Conservation (phyloP, 345 rosid genomes). For the Populus tremula region DNA sequence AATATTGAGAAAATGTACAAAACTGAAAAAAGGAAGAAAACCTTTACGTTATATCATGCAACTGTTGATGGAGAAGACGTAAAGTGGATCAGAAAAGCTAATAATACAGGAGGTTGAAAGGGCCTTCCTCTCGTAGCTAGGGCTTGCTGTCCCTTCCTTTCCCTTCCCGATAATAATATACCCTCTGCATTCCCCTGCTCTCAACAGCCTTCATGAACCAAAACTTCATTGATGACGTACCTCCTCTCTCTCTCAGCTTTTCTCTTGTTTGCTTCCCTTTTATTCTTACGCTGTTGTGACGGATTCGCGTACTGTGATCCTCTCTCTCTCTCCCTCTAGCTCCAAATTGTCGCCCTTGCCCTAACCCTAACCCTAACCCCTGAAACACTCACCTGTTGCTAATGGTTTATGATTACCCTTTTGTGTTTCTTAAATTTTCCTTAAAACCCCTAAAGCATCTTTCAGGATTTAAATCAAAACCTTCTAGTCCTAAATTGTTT, state of each 20-base stretch:
- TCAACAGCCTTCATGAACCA: not conserved
- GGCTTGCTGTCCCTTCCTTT: not conserved
- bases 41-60: conserved; percentile 23
- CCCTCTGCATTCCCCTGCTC: not conserved
- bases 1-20: not conserved
- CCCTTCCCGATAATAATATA: not conserved
- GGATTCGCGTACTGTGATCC: conserved; percentile 15
- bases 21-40: not conserved
- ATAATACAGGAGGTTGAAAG: not conserved
- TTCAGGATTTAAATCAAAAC: too few species aligned
- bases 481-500: too few species aligned
- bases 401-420: too few species aligned
- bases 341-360: not conserved
- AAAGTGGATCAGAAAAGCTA: conserved; percentile 15
- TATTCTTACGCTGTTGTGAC: conserved; percentile 29
- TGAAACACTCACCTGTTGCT: too few species aligned
- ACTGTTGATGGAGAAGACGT: conserved; percentile 21
- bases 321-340: not conserved
- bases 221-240: not conserved
- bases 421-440: too few species aligned
- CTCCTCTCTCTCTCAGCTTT: not conserved
- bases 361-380: not conserved
- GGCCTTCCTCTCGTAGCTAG: not conserved
- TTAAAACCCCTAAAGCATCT: too few species aligned
- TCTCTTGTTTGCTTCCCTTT: conserved; percentile 4